These are phyloP conservation scores for Colletotrichum plurivorum DNA, from an alignment of 2,329 filamentous ascomycete genomes.

Conservation along the genomic window DNA sequence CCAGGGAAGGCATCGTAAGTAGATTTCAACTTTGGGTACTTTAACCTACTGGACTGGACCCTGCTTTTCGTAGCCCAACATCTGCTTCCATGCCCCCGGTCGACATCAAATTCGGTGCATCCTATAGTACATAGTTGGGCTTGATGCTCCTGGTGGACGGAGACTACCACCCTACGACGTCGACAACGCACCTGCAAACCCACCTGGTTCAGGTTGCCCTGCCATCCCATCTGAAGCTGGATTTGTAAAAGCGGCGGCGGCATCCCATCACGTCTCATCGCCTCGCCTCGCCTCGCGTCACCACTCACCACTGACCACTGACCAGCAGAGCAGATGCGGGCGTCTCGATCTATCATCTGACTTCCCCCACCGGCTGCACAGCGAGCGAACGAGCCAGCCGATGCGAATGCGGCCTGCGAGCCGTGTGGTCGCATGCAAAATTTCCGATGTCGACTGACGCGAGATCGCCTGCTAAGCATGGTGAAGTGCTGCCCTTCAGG, in stretches of 20 bases:
- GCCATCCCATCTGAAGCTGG: conserved; percentile 10
- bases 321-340: background rate
- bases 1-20: background rate
- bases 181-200: background rate
- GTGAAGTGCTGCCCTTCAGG: background rate
- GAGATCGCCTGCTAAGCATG: conserved; percentile 2
- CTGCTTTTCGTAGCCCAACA: conserved; percentile 11
- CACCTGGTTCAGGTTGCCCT: conserved; percentile 11
- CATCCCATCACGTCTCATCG: conserved; percentile 5
- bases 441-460: conserved; percentile 8
- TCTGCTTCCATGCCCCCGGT: conserved; percentile 1
- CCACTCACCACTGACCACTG: no score
- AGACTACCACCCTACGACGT: no score
- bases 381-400: background rate
- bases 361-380: no score
- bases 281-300: conserved; percentile 3
- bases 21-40: conserved; percentile 10
- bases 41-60: conserved; percentile 17
- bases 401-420: background rate
- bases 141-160: no score
- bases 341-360: no score
- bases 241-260: conserved; percentile 2
- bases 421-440: conserved; percentile 5
- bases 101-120: background rate
- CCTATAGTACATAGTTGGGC: no score